These are phyloP conservation scores for Penicillium silybi DNA, from an alignment of 495 filamentous ascomycete species.

Conservation along the genomic window DNA sequence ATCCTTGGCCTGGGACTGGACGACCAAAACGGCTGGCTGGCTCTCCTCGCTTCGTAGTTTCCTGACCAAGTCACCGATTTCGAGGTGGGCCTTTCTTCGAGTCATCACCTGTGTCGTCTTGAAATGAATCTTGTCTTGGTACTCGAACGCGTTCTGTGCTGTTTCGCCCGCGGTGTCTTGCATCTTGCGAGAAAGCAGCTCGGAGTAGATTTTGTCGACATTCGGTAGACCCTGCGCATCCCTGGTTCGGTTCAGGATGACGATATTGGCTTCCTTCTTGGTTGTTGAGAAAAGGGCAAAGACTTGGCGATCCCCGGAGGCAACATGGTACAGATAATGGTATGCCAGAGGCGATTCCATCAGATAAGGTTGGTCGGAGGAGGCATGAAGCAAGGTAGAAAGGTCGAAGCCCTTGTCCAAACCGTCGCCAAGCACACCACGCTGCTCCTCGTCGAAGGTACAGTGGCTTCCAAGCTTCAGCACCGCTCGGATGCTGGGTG, in stretches of 20 bases:
- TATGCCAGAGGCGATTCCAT: slow-evolving; percentile 65
- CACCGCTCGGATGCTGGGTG: slow-evolving; percentile 76
- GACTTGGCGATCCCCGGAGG: slow-evolving; percentile 83
- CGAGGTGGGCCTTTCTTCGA: slow-evolving; percentile 79
- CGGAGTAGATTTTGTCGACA: slow-evolving; percentile 84
- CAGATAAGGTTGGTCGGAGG: slow-evolving; percentile 69
- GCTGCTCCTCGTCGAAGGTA: slow-evolving; percentile 87
- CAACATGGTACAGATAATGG: slow-evolving; percentile 87
- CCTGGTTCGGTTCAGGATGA: slow-evolving; percentile 74
- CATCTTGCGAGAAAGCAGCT: slow-evolving; percentile 59
- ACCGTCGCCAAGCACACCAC: slow-evolving; percentile 87
- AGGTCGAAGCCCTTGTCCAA: slow-evolving; percentile 93
- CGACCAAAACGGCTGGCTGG: slow-evolving; percentile 73
- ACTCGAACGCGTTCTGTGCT: slow-evolving; percentile 77
- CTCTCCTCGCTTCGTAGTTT: slow-evolving; percentile 82
- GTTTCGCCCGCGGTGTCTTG: slow-evolving; percentile 62
- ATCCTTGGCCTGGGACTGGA: slow-evolving; percentile 84
- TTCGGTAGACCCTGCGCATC: slow-evolving; percentile 85
- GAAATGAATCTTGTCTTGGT: slow-evolving; percentile 85
- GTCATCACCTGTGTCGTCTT: slow-evolving; percentile 83
- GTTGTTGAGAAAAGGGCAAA: slow-evolving; percentile 89
- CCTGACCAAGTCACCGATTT: slow-evolving; percentile 78
- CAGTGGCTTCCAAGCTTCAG: slow-evolving; percentile 89
- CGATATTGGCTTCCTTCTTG: slow-evolving; percentile 73
- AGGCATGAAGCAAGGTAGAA: slow-evolving; percentile 62